phyloP scores from a whole-genome alignment of 495 filamentous ascomycete genomes.

The Lasiosphaeriaceae sp. region DNA sequence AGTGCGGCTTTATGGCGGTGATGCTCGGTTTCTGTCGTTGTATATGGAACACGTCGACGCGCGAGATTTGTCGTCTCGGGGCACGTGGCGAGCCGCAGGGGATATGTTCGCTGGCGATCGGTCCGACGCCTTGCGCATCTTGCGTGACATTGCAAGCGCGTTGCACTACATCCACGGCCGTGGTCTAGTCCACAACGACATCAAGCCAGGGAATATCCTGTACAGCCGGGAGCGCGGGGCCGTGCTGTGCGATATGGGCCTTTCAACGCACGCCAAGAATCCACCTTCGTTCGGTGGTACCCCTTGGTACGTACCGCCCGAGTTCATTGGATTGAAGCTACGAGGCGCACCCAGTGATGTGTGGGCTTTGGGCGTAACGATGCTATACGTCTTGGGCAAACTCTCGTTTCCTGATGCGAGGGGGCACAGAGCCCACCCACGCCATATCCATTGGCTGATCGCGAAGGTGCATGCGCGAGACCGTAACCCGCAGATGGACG shows the following conservation, averaged over 20 bases:
- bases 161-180: constrained; percentile 45
- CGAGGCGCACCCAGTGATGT: constrained; percentile 46
- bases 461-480: constrained; percentile 29
- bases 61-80: constrained; percentile 37
- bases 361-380: constrained; percentile 48
- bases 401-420: constrained; percentile 44
- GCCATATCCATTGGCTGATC: constrained; percentile 46
- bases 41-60: constrained; percentile 52
- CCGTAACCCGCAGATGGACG: constrained; percentile 31
- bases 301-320: constrained; percentile 48
- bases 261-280: constrained; percentile 37
- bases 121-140: constrained; percentile 39
- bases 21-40: constrained; percentile 45
- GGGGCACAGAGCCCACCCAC: constrained; percentile 37
- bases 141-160: constrained; percentile 42
- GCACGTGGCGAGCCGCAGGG: constrained; percentile 34
- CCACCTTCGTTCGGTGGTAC: constrained; percentile 42
- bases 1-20: constrained; percentile 44
- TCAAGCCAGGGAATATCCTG: constrained; percentile 51
- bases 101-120: constrained; percentile 40
- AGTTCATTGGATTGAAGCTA: constrained; percentile 44
- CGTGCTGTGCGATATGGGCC: constrained; percentile 47
- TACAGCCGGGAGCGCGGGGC: constrained; percentile 48
- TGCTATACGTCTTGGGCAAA: constrained; percentile 46
- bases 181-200: constrained; percentile 46